Evolutionary conservation across 1,284 basidiomycete species (phyloP), one percentile per base, ranked within the genome.

Genomic region (Naganishia liquefaciens): DNA sequence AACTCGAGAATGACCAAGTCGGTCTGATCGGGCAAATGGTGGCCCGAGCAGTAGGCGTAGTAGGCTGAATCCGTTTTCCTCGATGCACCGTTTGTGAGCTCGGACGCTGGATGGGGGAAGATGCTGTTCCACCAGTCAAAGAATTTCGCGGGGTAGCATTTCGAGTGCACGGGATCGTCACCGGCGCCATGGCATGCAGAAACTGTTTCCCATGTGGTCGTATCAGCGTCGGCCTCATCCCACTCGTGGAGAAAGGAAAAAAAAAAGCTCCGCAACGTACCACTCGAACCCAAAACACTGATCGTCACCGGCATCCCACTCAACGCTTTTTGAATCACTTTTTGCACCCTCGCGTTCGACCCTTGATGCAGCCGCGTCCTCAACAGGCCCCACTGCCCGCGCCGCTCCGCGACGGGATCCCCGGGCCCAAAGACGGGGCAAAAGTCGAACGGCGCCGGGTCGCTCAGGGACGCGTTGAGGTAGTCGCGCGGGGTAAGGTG

Each of bases 111-210:
- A 78, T 97, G 90, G 1, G 93, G 93, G 80, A 97, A 97, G 19
- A 96, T 85, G 58, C 83, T 84, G 79, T 94, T 92, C 89, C 93
- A 94, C 93, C 94, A 97, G 65, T 88, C 83, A 81, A 96, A 96
- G 80, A 97, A 90, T 46, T 85, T 85, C 43, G 90, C 87, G 1
- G 93, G 93, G 77, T 94, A 97, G 77, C 93, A 95, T 69, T 81
- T 82, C 0, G 90, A 83, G 0, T 91, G 86, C 63, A 96, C 83
- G 4, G 91, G 92, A 76, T 95, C 90, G 70, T 94, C 89, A 15
- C 93, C 93, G 2, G 93, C 88, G 39, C 94, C 93, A 76, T 94
- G 91, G 76, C 94, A 97, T 17, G 91, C 86, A 58, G 91, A 92
- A 33, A 96, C 91, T 88, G 73, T 10, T 19, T 40, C n/a, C n/a